phyloP scores from a whole-genome alignment of 192 early-diverging fungal species.

The Rhizophagus sp. region DNA sequence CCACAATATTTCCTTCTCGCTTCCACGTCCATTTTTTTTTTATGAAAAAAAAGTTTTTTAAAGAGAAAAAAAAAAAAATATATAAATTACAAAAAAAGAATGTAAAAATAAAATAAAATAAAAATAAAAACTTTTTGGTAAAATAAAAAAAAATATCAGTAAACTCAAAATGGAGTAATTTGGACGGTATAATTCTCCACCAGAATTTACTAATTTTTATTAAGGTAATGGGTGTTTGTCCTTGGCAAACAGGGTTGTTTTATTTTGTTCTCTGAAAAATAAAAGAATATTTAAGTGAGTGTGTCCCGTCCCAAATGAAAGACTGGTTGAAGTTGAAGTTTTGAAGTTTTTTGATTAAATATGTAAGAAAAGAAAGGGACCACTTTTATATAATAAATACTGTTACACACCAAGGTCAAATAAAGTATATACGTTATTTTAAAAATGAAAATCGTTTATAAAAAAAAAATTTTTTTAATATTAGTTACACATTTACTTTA shows the following conservation, averaged over 20 bases:
- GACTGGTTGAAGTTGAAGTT: background rate
- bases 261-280: background rate
- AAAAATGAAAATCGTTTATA: too few species aligned
- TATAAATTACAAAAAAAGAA: background rate
- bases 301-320: background rate
- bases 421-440: too few species aligned
- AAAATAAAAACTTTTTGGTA: too few species aligned
- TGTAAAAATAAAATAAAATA: background rate
- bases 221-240: background rate
- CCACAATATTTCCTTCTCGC: constrained; percentile 16
- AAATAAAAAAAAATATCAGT: background rate
- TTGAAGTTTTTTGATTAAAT: too few species aligned
- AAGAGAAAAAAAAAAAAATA: background rate
- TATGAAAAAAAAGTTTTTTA: background rate
- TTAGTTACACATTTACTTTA: too few species aligned
- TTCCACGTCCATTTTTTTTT: constrained; percentile 14
- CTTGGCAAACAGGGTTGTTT: background rate
- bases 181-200: constrained; percentile 1
- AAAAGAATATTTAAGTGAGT: background rate
- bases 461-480: too few species aligned
- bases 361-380: too few species aligned
- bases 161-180: background rate
- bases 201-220: background rate
- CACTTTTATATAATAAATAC: too few species aligned
- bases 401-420: too few species aligned